Percentiles rank a stretch among this genome's conserved stretches.
Evolutionary conservation across 2,329 filamentous ascomycete species (phyloP).

Genomic region (Sordariomycetes sp.): DNA sequence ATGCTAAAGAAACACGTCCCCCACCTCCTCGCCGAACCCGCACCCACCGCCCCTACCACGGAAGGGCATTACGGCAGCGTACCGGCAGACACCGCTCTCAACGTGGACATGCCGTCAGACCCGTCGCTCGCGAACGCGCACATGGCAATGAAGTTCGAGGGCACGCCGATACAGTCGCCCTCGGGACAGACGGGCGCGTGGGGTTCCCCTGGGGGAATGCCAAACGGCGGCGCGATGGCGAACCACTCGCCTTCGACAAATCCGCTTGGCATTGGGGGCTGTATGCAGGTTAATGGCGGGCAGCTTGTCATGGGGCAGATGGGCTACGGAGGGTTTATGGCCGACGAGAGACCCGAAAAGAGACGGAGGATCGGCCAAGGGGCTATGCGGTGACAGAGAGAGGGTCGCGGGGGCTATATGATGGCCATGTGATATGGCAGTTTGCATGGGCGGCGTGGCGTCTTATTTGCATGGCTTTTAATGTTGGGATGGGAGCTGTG

Average conservation of each 20-base stretch:
- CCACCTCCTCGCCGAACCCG: conserved; percentile 49
- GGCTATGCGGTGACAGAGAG: not conserved
- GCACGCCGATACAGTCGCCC: not conserved
- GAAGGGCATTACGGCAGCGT: not conserved
- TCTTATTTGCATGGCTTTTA: no score
- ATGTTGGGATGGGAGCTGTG: no score
- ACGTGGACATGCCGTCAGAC: not conserved
- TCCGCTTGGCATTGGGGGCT: not conserved
- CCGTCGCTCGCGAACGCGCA: not conserved
- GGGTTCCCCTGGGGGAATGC: not conserved
- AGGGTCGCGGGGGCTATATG: no score
- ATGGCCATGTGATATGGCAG: no score
- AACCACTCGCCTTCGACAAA: conserved; percentile 1
- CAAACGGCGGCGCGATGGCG: not conserved
- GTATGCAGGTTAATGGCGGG: not conserved
- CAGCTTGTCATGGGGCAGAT: conserved; percentile 1
- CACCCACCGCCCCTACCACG: not conserved
- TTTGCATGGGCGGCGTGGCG: no score
- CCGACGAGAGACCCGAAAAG: conserved; percentile 2
- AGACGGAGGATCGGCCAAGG: not conserved
- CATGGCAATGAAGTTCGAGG: conserved; percentile 3
- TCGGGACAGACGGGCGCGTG: not conserved
- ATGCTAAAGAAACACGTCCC: conserved; percentile 82
- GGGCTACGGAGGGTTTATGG: conserved; percentile 1
- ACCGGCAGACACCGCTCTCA: not conserved